Base-by-base conservation (phyloP, 768 basidiomycete genomes). In the Auricularia heimuer region DNA sequence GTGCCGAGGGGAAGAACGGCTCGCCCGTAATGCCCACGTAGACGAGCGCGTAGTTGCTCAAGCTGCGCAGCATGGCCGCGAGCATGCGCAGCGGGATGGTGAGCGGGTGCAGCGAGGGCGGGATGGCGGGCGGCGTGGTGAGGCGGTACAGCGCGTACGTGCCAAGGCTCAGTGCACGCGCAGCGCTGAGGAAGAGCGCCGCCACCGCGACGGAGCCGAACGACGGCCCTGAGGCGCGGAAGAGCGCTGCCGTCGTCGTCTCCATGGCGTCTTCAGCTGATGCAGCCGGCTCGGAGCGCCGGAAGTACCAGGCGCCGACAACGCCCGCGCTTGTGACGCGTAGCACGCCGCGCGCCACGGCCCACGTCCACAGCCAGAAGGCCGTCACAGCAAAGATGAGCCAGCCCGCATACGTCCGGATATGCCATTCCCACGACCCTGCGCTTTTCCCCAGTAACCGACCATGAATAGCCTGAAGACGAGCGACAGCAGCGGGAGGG, bases 281-380 rank as follows among this genome's bases (percentile, higher is more conserved):
- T 0, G n/a, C 29, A 29, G 29, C 29, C 29, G 10, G 34, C 51
- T 62, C n/a, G 21, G 35, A 36, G 18, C 85, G 79, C 35, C 83
- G 73, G 75, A 92, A 96, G 73, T 96, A 97, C 94, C 94, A 98
- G 56, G 88, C 86, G 1, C 93, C 94, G 39, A 98, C 83, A 3
- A 94, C 90, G 36, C 87, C 88, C 0, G 92, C 87, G 65, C 86
- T 84, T 2, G 86, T 83, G 63, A 88, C 90, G 6, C 92, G 80
- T 54, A 94, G 75, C 1, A 92, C 72, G 1, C 94, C 94, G 47
- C 93, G 81, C 21, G 90, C 85, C 4, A 97, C 87, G 10, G 82
- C 83, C 83, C 88, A 87, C 21, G 82, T 86, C 87, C 87, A 89
- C n/a, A 87, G 73, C 85, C 87, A 89, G 0, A 85, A 73, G 1